Base-by-base conservation (phyloP, 1,284 basidiomycete species). In the Mrakiaceae sp. region DNA sequence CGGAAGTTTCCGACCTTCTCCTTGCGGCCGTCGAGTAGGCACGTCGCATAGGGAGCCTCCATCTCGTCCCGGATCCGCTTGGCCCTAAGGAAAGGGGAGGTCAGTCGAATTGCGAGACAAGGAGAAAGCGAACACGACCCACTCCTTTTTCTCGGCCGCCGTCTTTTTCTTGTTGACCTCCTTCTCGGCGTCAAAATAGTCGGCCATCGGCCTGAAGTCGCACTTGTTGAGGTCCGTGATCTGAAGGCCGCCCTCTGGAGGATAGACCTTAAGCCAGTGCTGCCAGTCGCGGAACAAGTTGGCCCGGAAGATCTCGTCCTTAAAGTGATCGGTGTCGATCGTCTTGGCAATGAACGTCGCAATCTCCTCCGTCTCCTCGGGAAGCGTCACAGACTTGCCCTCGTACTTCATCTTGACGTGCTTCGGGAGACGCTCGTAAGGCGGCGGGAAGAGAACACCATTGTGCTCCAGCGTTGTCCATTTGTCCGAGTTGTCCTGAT, bases 1-100 rank as follows among this genome's bases (percentile, higher is more conserved):
- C 93, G 85, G 81, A 98, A 98, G 79, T 98, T 98, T 64, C 96
- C 96, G 62, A 97, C 85, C 76, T 96, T 97, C 79, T 99, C 96
- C 77, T 93, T 94, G 63, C 93, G 85, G 39, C 94, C 95, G 72
- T 99, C 93, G 54, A 99, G 84, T 12, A 87, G 72, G 75, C 95
- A 98, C 49, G 82, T 82, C 55, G 84, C 86, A 76, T 92, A 98
- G 68, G 87, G 87, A 58, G 83, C 84, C 76, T 98, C 96, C 64
- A 87, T 72, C 61, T 84, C 84, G 64, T 93, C 90, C 76, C 88
- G 93, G 64, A 82, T 82, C 68, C 87, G 87, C 79, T 97, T 97
- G 55, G 85, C 75, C 12, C 74, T 75, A n/a, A 50, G 49, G 42
- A 10, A 39, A n/a, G 5, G 9, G 14, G 10, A 57, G 48, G 10